Evolutionary conservation across 2,329 filamentous ascomycete species (phyloP), one percentile per base, ranked within the genome.

Genomic region (Claviceps sp.): DNA sequence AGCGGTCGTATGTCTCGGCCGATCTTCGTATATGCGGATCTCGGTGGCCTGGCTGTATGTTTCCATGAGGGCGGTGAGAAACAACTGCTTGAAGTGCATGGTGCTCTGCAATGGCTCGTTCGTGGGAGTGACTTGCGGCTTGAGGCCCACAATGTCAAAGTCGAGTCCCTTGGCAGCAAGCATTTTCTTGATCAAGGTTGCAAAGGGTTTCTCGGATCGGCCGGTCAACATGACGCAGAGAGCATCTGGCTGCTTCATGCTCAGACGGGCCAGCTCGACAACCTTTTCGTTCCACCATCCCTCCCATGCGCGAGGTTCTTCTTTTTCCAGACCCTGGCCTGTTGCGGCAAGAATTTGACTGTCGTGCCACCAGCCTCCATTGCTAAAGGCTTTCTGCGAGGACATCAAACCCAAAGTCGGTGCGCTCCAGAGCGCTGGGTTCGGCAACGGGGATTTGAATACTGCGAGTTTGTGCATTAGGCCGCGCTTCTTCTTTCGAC

Each of bases 251-350:
- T 96, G 88, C 62, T 85, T 71, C 73, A 86, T 86, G 65, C 85
- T 90, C 52, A 96, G 72, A 61, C 78, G 76, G 42, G 94, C 88
- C 34, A 97, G 78, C 60, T 89, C 79, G 51, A 81, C 83, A 54
- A 98, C 84, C 60, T 85, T 82, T 64, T 97, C 91, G 63, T 97
- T 97, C 93, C 93, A 98, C 86, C 88, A 96, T 38, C 89, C 89
- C 53, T 86, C 73, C 91, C 91, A 98, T 9, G 79, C 90, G 24
- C 82, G 81, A 43, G 78, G 73, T 66, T 97, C 90, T 68, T 97
- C 93, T 53, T 79, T 79, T 50, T 88, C 87, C 5, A 84, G 65
- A 16, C 93, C 93, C 53, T 88, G 78, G 50, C 93, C 93, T 1
- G 89, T 95, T 2, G 90, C 84, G 11, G 85, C 81, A 24, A 98